Conservation (phyloP, 2,329 filamentous ascomycete species). For the Xylaria sp. region DNA sequence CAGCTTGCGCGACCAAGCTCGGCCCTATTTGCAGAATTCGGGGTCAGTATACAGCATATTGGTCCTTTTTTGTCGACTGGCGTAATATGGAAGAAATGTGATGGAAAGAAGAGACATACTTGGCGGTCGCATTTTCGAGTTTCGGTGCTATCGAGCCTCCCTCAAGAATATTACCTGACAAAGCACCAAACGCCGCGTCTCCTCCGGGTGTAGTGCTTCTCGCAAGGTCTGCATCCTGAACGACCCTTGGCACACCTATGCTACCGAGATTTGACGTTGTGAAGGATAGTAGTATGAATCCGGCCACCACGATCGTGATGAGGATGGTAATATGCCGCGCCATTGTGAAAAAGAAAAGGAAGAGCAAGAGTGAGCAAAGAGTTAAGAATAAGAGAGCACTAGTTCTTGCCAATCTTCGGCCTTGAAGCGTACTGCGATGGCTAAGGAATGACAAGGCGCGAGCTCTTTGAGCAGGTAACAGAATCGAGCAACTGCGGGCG, state of each 20-base stretch:
- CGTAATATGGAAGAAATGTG: not conserved
- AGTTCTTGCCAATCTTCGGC: not conserved
- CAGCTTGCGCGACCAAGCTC: slow-evolving; percentile 75
- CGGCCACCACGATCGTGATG: slow-evolving; percentile 64
- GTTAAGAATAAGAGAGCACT: not conserved
- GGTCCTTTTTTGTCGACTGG: slow-evolving; percentile 13
- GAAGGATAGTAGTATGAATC: slow-evolving; percentile 69
- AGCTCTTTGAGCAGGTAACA: not conserved
- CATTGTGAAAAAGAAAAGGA: slow-evolving; percentile 52
- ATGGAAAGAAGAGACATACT: slow-evolving; percentile 60
- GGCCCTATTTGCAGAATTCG: slow-evolving; percentile 55
- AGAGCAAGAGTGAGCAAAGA: not conserved
- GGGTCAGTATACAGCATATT: slow-evolving; percentile 18
- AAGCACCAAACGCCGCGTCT: slow-evolving; percentile 54
- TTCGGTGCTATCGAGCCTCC: slow-evolving; percentile 82
- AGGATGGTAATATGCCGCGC: slow-evolving; percentile 66
- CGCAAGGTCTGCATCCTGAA: slow-evolving; percentile 38
- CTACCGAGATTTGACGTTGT: slow-evolving; percentile 61
- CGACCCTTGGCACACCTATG: slow-evolving; percentile 40
- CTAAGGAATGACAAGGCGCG: not conserved
- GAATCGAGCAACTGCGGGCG: slow-evolving; percentile 15
- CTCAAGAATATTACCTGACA: slow-evolving; percentile 64
- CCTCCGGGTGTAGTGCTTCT: slow-evolving; percentile 37
- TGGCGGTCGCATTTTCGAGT: slow-evolving; percentile 83
- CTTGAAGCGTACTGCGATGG: not conserved